These are phyloP conservation scores for Ogataea trehaloabstinens DNA, from an alignment of 805 yeast genomes.

Conservation along the genomic window DNA sequence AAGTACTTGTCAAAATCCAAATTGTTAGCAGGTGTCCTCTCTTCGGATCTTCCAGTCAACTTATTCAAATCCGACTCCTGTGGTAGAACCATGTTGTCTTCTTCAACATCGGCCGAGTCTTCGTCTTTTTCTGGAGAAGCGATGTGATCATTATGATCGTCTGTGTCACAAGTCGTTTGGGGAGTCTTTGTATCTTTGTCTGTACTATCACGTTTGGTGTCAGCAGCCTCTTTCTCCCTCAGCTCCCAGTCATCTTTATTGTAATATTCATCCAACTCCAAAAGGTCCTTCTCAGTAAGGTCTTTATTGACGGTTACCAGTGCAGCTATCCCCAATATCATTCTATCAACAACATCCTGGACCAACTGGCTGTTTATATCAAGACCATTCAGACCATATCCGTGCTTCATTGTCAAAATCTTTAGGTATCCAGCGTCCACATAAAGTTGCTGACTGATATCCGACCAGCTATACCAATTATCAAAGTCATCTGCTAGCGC, in stretches of 20 bases:
- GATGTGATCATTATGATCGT: slow-evolving; percentile 4
- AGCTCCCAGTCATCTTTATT: neutral
- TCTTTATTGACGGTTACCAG: slow-evolving; percentile 22
- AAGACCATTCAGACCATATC: slow-evolving; percentile 22
- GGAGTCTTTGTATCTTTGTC: neutral
- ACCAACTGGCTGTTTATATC: slow-evolving; percentile 25
- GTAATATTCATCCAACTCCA: slow-evolving; percentile 19
- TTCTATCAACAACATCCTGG: slow-evolving; percentile 31
- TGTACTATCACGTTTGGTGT: neutral
- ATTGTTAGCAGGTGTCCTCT: slow-evolving; percentile 3
- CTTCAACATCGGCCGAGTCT: neutral
- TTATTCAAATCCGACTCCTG: slow-evolving; percentile 9
- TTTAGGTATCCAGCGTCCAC: slow-evolving; percentile 38
- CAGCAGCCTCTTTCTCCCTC: slow-evolving; percentile 3
- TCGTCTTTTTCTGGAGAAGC: slow-evolving; percentile 3
- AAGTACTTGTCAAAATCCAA: slow-evolving; percentile 29
- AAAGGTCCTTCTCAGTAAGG: slow-evolving; percentile 15
- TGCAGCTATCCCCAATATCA: slow-evolving; percentile 27
- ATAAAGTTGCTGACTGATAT: slow-evolving; percentile 37
- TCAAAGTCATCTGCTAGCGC: slow-evolving; percentile 21
- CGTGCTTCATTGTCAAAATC: slow-evolving; percentile 32
- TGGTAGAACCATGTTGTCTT: slow-evolving; percentile 5
- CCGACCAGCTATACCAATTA: slow-evolving; percentile 36
- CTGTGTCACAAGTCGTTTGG: slow-evolving; percentile 1
- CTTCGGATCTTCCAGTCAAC: slow-evolving; percentile 8